Evolutionary conservation across 176 grass and related monocot species (phyloP).

Genomic region (Eleusine indica): DNA sequence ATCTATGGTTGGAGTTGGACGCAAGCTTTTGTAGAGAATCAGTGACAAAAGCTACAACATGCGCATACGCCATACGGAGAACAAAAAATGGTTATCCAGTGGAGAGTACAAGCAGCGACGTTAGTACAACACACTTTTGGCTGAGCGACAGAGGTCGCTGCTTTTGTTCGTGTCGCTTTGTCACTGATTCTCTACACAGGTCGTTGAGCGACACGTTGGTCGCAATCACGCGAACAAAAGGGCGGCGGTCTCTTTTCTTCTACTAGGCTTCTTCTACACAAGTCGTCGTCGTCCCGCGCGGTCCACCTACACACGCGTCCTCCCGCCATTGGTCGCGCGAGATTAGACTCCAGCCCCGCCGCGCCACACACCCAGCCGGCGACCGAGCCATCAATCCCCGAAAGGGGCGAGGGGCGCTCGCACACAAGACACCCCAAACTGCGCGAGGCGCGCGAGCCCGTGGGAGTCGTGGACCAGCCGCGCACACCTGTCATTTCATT

Average conservation of each 20-base stretch:
- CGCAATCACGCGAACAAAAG: not conserved
- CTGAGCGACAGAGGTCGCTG: no score
- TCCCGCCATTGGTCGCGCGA: not conserved
- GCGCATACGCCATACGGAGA: no score
- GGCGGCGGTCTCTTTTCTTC: not conserved
- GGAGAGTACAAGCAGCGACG: no score
- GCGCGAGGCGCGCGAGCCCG: not conserved
- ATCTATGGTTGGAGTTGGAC: no score
- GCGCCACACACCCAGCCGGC: constrained; percentile 21
- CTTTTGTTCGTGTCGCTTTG: no score
- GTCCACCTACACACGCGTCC: constrained; percentile 31
- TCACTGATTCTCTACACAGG: no score
- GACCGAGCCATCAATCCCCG: not conserved
- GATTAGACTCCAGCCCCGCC: constrained; percentile 36
- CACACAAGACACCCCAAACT: not conserved
- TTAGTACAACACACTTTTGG: not conserved
- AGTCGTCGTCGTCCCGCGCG: not conserved
- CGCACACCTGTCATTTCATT: not conserved
- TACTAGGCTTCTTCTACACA: not conserved
- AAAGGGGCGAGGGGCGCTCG: not conserved
- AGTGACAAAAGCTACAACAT: no score
- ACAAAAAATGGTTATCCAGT: no score
- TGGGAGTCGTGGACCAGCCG: not conserved
- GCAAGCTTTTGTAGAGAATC: no score
- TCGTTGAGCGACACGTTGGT: not conserved